Evolutionary conservation across 192 early-diverging fungal genomes (phyloP), one percentile per base, ranked within the genome.

Genomic region (Linnemannia zychae): DNA sequence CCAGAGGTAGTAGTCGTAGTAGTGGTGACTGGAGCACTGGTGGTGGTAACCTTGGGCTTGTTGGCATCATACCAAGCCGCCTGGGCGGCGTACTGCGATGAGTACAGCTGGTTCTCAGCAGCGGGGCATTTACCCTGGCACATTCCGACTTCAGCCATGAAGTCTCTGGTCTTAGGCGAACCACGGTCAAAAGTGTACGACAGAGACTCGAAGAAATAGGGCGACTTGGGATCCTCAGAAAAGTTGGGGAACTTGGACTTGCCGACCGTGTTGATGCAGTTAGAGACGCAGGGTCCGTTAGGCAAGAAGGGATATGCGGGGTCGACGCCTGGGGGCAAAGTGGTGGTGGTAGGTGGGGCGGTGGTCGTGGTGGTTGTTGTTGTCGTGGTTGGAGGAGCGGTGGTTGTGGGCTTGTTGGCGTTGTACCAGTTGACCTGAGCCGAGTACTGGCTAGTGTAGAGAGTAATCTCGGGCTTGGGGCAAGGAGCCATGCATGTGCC

Each of bases 181-280:
- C 78, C 78, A 36, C 71, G 24, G 18, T 79, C 71, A 20, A 67
- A 79, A 7, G 71, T 63, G 34, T 79, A 79, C 6, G 71, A 66
- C 34, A 79, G 63, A 3, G 78, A 79, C 50, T 79, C 65, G 28
- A 79, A 46, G 78, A 79, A 79, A 31, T 13, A 52, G 38, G 78
- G 65, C 0, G 78, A 79, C 78, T 79, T 79, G 71, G 78, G 78
- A 12, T 79, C 78, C 34, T 79, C 78, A 67, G 78, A 74, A 60
- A 67, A 79, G 47, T 79, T 73, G 47, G 78, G 78, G 71, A 79
- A 73, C 71, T 67, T 49, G 4, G 60, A 2, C 71, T 79, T 79
- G 46, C 78, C 78, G 20, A 67, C 70, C 7, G 31, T 36, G 71
- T 65, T 49, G 44, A 67, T 81, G 74, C 79, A 81, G 15, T 16